Percentiles rank a stretch among this genome's conserved stretches.
phyloP scores from a whole-genome alignment of 176 grass and related monocot genomes.

The Juncus inflexus region DNA sequence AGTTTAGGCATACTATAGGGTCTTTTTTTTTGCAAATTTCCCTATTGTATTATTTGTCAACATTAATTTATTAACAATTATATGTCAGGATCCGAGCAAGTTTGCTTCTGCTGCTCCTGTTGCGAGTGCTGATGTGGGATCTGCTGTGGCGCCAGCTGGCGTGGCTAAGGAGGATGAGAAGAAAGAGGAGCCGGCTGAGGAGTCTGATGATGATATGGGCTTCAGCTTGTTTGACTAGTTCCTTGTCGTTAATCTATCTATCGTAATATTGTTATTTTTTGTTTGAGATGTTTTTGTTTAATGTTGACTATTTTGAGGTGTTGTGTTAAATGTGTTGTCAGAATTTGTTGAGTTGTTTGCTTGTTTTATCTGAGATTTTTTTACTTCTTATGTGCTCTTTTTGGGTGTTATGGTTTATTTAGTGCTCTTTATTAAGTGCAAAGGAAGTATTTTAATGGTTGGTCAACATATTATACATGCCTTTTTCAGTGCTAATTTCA shows the following conservation, averaged over 20 bases:
- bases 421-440: too few species aligned
- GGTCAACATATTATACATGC: too few species aligned
- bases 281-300: neutral
- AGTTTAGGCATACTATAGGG: too few species aligned
- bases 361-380: neutral
- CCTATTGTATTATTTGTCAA: neutral
- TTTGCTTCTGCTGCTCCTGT: conserved; percentile 44
- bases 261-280: neutral
- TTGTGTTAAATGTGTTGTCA: conserved; percentile 1
- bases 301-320: neutral
- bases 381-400: neutral
- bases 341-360: neutral
- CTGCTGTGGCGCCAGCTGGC: conserved; percentile 19
- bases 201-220: conserved; percentile 62
- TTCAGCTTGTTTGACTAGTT: conserved; percentile 60
- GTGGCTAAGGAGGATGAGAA: conserved; percentile 43
- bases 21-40: neutral
- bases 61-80: neutral
- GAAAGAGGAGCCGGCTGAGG: conserved; percentile 51
- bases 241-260: neutral
- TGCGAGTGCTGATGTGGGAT: conserved; percentile 32
- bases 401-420: too few species aligned
- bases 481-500: too few species aligned
- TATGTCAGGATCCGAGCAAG: conserved; percentile 64
- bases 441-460: too few species aligned